Conservation (phyloP, 2,329 filamentous ascomycete species). For the Bipolaris cookei region DNA sequence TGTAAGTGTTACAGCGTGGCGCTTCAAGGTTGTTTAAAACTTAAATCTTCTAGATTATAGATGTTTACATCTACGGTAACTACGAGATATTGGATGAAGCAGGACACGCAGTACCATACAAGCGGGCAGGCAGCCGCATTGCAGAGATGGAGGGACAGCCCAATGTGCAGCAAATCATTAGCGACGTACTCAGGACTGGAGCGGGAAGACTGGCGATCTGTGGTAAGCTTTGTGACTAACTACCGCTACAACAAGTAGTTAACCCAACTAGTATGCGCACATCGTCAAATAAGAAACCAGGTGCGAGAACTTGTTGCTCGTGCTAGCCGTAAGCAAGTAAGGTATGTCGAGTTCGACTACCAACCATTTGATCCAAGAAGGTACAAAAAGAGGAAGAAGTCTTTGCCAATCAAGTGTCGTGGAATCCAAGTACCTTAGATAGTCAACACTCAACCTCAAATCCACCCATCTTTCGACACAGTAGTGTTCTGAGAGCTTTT, state of each 20-base stretch:
- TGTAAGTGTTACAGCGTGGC: too few species aligned
- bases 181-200: conserved; percentile 12
- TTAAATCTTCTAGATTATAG: conserved; percentile 23
- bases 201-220: conserved; percentile 20
- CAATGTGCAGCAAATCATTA: conserved; percentile 19
- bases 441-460: conserved; percentile 3
- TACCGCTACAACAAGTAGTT: conserved; percentile 6
- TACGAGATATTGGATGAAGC: conserved; percentile 14
- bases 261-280: conserved; percentile 15
- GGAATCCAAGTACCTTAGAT: conserved; percentile 9
- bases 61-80: conserved; percentile 22
- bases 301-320: conserved; percentile 7
- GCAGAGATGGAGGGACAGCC: conserved; percentile 14
- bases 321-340: conserved; percentile 14
- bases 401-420: conserved; percentile 10
- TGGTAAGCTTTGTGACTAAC: conserved; percentile 17
- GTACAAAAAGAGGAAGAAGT: conserved; percentile 5
- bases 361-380: conserved; percentile 8
- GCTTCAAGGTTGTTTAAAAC: too few species aligned
- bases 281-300: conserved; percentile 13
- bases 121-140: conserved; percentile 8
- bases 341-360: conserved; percentile 21
- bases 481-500: conserved; percentile 4
- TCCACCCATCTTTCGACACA: conserved; percentile 10
- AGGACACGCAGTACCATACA: conserved; percentile 10